phyloP scores from a whole-genome alignment of 78 protist genomes.

The Paulinella micropora region DNA sequence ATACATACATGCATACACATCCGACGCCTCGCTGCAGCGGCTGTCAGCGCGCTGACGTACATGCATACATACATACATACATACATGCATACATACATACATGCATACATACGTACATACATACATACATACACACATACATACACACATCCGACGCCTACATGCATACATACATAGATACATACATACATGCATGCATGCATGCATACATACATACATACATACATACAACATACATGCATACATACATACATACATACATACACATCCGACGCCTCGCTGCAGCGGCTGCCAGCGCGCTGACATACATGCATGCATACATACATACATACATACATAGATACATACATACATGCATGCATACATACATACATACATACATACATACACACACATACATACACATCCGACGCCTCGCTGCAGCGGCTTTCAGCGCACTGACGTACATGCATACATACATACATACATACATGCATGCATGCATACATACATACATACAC shows the following conservation, averaged over 20 bases:
- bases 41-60: background rate
- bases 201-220: background rate
- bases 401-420: background rate
- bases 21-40: background rate
- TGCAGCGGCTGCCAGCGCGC: background rate
- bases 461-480: background rate
- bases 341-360: background rate
- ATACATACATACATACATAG: background rate
- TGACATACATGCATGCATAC: background rate
- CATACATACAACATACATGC: background rate
- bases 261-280: background rate
- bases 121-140: background rate
- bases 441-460: background rate
- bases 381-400: background rate
- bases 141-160: background rate
- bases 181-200: background rate
- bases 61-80: background rate
- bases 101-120: background rate
- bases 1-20: background rate
- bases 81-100: background rate
- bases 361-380: background rate
- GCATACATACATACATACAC: background rate
- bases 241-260: background rate
- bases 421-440: background rate
- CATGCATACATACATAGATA: background rate